phyloP scores from a whole-genome alignment of 1,139 yeast species.

The Sugiyamaella grinbergsii region DNA sequence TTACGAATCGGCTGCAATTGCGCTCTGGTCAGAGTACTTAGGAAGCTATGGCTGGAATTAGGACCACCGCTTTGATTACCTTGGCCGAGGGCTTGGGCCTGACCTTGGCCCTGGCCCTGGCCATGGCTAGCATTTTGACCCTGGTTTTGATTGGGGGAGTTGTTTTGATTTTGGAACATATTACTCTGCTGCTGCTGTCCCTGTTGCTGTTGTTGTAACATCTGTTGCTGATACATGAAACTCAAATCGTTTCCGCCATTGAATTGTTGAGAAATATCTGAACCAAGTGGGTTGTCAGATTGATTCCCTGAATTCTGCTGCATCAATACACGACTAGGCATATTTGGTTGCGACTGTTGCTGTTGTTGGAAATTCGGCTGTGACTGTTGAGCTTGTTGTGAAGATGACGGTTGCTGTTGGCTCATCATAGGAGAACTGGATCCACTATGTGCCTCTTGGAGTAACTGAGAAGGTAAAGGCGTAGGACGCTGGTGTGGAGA shows the following conservation, averaged over 20 bases:
- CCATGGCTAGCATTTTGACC: slow-evolving; percentile 14
- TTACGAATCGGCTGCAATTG: slow-evolving; percentile 32
- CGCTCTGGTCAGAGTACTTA: slow-evolving; percentile 26
- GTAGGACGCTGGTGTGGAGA: slow-evolving; percentile 33
- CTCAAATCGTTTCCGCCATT: slow-evolving; percentile 15
- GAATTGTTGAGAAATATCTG: slow-evolving; percentile 21
- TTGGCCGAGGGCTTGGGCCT: background rate
- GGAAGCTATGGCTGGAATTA: slow-evolving; percentile 5
- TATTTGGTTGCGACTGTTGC: slow-evolving; percentile 20
- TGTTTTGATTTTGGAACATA: slow-evolving; percentile 4
- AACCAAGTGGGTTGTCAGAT: slow-evolving; percentile 9
- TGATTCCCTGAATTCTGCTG: slow-evolving; percentile 8
- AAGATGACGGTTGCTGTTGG: slow-evolving; percentile 21
- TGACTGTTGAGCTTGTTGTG: slow-evolving; percentile 21
- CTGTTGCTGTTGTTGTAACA: slow-evolving; percentile 19
- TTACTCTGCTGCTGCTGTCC: slow-evolving; percentile 17
- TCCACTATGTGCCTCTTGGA: slow-evolving; percentile 34
- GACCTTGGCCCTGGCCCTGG: slow-evolving; percentile 19
- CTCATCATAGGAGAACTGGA: slow-evolving; percentile 28
- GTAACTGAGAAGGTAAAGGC: slow-evolving; percentile 33
- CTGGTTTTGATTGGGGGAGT: background rate
- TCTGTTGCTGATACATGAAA: slow-evolving; percentile 24
- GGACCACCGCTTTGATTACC: background rate
- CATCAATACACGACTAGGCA: slow-evolving; percentile 5
- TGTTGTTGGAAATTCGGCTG: slow-evolving; percentile 24